phyloP scores from a whole-genome alignment of 2,329 filamentous ascomycete genomes.

The Aureobasidium sp. region DNA sequence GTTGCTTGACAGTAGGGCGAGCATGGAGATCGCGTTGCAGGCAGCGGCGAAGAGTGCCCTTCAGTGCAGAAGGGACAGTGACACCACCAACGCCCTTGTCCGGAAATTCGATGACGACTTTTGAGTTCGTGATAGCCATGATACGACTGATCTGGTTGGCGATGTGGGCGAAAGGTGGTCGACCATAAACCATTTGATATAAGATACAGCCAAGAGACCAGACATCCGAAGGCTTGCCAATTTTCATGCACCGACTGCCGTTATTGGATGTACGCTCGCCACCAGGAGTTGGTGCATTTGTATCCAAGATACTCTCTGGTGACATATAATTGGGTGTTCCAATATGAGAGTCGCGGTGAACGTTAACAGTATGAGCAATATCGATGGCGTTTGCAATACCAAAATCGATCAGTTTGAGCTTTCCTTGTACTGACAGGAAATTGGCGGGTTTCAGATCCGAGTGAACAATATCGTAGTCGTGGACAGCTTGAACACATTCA shows the following conservation, averaged over 20 bases:
- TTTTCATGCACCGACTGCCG: slow-evolving; percentile 57
- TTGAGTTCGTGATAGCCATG: slow-evolving; percentile 74
- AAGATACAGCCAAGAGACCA: slow-evolving; percentile 96
- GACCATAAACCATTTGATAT: slow-evolving; percentile 97
- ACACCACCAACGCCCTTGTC: slow-evolving; percentile 58
- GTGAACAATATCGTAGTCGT: slow-evolving; percentile 86
- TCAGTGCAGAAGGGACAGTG: slow-evolving; percentile 45
- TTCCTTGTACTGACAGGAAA: slow-evolving; percentile 84
- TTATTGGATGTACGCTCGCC: slow-evolving; percentile 26
- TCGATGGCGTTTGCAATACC: slow-evolving; percentile 97
- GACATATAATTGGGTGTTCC: slow-evolving; percentile 99
- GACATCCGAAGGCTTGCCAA: slow-evolving; percentile 91
- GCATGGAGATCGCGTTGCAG: slow-evolving; percentile 49
- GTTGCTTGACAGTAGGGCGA: slow-evolving; percentile 48
- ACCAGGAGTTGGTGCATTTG: slow-evolving; percentile 50
- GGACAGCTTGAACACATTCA: slow-evolving; percentile 83
- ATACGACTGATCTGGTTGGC: slow-evolving; percentile 78
- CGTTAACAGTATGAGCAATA: slow-evolving; percentile 90
- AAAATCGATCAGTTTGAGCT: slow-evolving; percentile 94
- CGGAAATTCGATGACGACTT: slow-evolving; percentile 64
- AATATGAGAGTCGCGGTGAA: slow-evolving; percentile 90
- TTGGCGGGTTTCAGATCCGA: slow-evolving; percentile 96
- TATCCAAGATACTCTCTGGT: slow-evolving; percentile 85
- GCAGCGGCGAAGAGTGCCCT: slow-evolving; percentile 48
- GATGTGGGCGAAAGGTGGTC: slow-evolving; percentile 87